Evolutionary conservation across 2,329 filamentous ascomycete species (phyloP).

Genomic region (Corniculantispora saksenae): DNA sequence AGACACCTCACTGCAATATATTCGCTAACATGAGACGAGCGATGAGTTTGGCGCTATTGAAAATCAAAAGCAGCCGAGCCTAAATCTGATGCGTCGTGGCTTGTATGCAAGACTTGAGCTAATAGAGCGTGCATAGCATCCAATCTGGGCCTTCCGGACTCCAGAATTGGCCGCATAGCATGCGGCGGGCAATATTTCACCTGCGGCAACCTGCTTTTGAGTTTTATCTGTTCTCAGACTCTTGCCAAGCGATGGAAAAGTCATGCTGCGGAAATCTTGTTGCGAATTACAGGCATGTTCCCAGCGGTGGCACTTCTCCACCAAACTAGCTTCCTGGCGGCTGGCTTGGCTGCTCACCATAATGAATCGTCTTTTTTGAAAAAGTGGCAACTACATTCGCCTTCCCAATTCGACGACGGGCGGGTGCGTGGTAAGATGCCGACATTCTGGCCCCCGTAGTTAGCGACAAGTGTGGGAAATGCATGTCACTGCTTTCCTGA

Average conservation of each 20-base stretch:
- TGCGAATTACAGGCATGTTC: background rate
- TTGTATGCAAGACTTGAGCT: background rate
- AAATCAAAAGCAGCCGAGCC: background rate
- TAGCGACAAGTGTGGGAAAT: background rate
- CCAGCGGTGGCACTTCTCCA: background rate
- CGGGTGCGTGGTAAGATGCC: too few species aligned
- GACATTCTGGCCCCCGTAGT: background rate
- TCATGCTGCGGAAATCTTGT: background rate
- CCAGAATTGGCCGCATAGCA: background rate
- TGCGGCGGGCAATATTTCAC: background rate
- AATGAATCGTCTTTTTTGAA: background rate
- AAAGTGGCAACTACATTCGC: background rate
- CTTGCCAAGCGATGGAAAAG: background rate
- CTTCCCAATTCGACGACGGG: background rate
- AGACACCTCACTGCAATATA: background rate
- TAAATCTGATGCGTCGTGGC: background rate
- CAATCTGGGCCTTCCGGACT: background rate
- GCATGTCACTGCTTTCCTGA: background rate
- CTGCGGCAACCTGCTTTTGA: background rate
- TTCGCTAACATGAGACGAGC: constrained; percentile 9
- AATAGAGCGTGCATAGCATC: background rate
- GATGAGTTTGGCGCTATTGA: background rate
- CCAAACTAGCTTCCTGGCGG: background rate
- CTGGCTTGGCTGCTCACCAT: background rate
- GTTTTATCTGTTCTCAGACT: background rate